Conservation (phyloP, 306 rosid genomes). For the Cicer cuneatum region DNA sequence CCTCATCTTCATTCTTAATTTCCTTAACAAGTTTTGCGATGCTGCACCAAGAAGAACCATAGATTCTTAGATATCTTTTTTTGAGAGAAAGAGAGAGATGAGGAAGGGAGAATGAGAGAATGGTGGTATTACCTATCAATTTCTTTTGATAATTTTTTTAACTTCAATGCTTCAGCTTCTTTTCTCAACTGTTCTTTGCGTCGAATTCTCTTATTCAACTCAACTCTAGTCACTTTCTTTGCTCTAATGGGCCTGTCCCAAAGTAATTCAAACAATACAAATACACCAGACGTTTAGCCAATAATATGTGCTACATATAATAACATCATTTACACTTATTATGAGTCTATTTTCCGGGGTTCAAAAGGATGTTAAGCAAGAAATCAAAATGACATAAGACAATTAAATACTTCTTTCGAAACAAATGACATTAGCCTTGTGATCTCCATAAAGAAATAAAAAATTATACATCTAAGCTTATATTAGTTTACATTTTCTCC, state of each 20-base stretch:
- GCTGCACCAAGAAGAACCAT: slow-evolving; percentile 51
- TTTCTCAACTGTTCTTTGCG: slow-evolving; percentile 66
- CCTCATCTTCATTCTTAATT: slow-evolving; percentile 76
- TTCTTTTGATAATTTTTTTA: slow-evolving; percentile 66
- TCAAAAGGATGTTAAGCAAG: background rate
- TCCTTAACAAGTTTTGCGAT: slow-evolving; percentile 69
- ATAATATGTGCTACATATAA: background rate
- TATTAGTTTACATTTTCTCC: slow-evolving; percentile 63
- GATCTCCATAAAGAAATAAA: background rate
- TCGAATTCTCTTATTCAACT: slow-evolving; percentile 74
- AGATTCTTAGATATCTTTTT: slow-evolving; percentile 1
- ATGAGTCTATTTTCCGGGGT: slow-evolving; percentile 1
- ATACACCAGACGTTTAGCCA: slow-evolving; percentile 14
- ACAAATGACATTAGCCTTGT: background rate
- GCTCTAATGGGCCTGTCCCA: slow-evolving; percentile 59
- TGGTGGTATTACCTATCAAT: slow-evolving; percentile 69
- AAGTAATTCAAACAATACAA: slow-evolving; percentile 42
- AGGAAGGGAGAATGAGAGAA: background rate
- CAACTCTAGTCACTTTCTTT: slow-evolving; percentile 76
- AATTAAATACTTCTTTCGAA: background rate
- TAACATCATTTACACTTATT: background rate
- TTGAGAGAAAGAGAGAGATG: slow-evolving; percentile 5
- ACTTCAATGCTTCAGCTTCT: slow-evolving; percentile 65
- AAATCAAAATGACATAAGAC: slow-evolving; percentile 1
- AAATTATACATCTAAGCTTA: slow-evolving; percentile 3